A percentile compares a stretch with the other conserved stretches of the same genome.
phyloP scores from a whole-genome alignment of 2,329 filamentous ascomycete genomes.

The Fusarium dimerum region DNA sequence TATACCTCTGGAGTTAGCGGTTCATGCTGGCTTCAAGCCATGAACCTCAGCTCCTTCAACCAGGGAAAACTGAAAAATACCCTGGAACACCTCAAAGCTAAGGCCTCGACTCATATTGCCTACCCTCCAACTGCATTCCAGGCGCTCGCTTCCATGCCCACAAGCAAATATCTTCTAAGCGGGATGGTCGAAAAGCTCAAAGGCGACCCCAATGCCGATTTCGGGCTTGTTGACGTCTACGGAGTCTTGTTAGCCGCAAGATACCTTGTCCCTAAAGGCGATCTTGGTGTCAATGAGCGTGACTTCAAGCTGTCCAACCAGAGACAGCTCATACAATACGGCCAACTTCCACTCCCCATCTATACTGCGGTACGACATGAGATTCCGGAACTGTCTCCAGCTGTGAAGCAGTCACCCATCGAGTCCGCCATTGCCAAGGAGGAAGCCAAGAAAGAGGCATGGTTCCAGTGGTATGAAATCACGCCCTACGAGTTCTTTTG shows the following conservation, averaged over 20 bases:
- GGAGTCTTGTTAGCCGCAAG: slow-evolving; percentile 82
- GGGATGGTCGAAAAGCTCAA: slow-evolving; percentile 90
- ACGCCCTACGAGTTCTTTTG: slow-evolving; percentile 95
- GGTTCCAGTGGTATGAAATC: slow-evolving; percentile 98
- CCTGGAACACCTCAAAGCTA: slow-evolving; percentile 82
- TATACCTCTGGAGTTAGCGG: slow-evolving; percentile 96
- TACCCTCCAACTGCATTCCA: slow-evolving; percentile 84
- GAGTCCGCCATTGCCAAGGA: slow-evolving; percentile 39
- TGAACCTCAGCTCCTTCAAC: slow-evolving; percentile 76
- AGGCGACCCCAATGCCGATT: slow-evolving; percentile 68
- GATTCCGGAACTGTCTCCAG: slow-evolving; percentile 66
- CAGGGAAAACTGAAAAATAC: slow-evolving; percentile 67
- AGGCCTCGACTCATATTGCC: slow-evolving; percentile 85
- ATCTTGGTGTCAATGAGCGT: slow-evolving; percentile 68
- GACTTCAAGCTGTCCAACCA: slow-evolving; percentile 95
- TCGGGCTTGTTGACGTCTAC: slow-evolving; percentile 92
- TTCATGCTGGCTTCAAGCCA: slow-evolving; percentile 89
- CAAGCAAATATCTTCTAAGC: slow-evolving; percentile 86
- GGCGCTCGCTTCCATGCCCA: slow-evolving; percentile 82
- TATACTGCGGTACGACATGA: slow-evolving; percentile 96
- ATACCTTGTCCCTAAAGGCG: slow-evolving; percentile 79
- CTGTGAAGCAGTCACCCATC: slow-evolving; percentile 26
- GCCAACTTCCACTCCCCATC: slow-evolving; percentile 84
- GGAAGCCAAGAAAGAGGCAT: slow-evolving; percentile 65
- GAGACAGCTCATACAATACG: slow-evolving; percentile 70